Evolutionary conservation across 257 asterid genomes (phyloP).

Genomic region (Galeopsis tetrahit): DNA sequence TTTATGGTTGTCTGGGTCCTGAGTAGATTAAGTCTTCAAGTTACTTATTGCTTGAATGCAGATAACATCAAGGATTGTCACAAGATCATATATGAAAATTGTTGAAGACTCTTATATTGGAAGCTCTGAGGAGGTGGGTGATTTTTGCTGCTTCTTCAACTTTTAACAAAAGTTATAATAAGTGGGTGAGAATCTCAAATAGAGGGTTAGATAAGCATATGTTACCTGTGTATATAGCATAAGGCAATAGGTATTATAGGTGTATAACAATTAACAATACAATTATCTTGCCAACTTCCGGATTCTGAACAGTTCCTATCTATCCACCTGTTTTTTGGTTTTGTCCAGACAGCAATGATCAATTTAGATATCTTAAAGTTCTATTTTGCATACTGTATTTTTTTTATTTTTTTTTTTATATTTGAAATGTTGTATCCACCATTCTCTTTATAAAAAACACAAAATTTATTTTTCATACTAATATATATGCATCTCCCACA

Average conservation of each 20-base stretch:
- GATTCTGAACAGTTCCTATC: not conserved
- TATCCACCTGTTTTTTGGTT: not conserved
- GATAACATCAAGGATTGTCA: constrained; percentile 72
- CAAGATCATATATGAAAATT: constrained; percentile 71
- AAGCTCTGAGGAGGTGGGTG: constrained; percentile 62
- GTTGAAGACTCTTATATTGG: constrained; percentile 61
- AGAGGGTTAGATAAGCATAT: not conserved
- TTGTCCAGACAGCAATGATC: not conserved
- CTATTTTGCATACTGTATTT: not conserved
- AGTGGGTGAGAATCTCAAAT: constrained; percentile 1
- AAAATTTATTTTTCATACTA: not conserved
- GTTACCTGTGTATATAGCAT: constrained; percentile 3
- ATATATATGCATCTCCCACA: not conserved
- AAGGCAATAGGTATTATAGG: not conserved
- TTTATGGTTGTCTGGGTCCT: constrained; percentile 17
- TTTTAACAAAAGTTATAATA: not conserved
- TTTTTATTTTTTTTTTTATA: not conserved
- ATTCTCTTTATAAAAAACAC: not conserved
- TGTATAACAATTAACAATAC: constrained; percentile 7
- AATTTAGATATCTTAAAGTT: not conserved
- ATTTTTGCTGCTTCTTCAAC: constrained; percentile 22
- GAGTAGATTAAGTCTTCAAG: constrained; percentile 28
- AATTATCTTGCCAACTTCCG: not conserved
- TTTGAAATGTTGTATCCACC: not conserved
- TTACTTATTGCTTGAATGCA: constrained; percentile 41